These are phyloP conservation scores for Agrocybe pediades DNA, from an alignment of 768 basidiomycete genomes.

Conservation along the genomic window DNA sequence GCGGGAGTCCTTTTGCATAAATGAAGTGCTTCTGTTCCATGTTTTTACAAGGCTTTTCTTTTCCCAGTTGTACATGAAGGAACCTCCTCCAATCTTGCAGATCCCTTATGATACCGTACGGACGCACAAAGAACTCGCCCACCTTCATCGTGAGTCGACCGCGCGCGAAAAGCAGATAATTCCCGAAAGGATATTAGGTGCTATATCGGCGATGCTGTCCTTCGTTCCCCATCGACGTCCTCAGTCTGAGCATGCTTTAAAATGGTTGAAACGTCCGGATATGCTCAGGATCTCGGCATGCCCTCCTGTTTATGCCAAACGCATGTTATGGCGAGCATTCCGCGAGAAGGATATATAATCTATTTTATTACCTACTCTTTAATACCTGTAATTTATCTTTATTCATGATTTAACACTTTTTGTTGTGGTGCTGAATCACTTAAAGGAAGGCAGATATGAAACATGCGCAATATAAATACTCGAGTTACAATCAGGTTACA, in stretches of 20 bases:
- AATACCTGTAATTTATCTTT: no score
- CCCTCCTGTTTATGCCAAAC: slow-evolving; percentile 15
- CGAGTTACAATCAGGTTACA: no score
- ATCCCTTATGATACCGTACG: slow-evolving; percentile 13
- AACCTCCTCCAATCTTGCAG: slow-evolving; percentile 12
- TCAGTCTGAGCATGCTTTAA: slow-evolving; percentile 10
- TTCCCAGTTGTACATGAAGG: slow-evolving; percentile 17
- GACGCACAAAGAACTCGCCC: slow-evolving; percentile 8
- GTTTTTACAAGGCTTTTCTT: not conserved
- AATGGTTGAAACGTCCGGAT: slow-evolving; percentile 11
- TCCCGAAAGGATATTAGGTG: slow-evolving; percentile 10
- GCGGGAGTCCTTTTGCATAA: not conserved
- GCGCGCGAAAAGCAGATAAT: slow-evolving; percentile 8
- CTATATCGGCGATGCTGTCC: slow-evolving; percentile 13
- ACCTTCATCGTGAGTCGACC: slow-evolving; percentile 9
- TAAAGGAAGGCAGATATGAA: no score
- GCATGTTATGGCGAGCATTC: slow-evolving; percentile 3
- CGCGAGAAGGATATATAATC: slow-evolving; percentile 4
- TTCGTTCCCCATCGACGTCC: slow-evolving; percentile 13
- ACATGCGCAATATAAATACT: no score
- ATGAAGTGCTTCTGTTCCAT: not conserved
- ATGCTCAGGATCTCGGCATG: slow-evolving; percentile 4
- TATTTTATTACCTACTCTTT: not conserved
- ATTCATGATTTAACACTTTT: not conserved
- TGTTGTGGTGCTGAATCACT: no score